Percentiles rank a stretch among this genome's conserved stretches.
Conservation (phyloP, 805 yeast genomes). For the Vanderwaltozyma polyspora region DNA sequence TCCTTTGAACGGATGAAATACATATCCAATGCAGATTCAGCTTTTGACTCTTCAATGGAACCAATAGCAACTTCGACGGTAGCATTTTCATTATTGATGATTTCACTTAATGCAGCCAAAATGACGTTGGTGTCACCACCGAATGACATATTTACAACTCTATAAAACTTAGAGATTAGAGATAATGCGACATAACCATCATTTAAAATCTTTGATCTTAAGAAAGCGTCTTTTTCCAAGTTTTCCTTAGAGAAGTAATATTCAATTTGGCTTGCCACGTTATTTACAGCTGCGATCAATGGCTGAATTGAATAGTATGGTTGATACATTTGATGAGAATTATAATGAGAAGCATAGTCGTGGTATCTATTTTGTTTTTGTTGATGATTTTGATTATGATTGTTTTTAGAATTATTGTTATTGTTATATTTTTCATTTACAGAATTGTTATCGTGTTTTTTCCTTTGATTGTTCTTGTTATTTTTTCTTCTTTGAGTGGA, state of each 20-base stretch:
- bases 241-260: constrained; percentile 87
- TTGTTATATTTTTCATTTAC: background rate
- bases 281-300: constrained; percentile 20
- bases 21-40: constrained; percentile 7
- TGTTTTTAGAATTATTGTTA: no score
- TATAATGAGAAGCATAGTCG: background rate
- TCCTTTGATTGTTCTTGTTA: background rate
- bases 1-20: constrained; percentile 23
- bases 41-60: constrained; percentile 2
- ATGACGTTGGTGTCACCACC: constrained; percentile 25
- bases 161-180: constrained; percentile 19
- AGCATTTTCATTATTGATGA: constrained; percentile 20
- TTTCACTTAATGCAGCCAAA: constrained; percentile 25
- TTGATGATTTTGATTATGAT: background rate
- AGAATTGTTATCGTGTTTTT: background rate
- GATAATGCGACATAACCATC: constrained; percentile 25
- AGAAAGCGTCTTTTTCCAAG: constrained; percentile 68
- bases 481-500: background rate
- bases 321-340: constrained; percentile 1
- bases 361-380: background rate
- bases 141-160: constrained; percentile 43
- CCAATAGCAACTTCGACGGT: constrained; percentile 22
- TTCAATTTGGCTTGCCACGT: constrained; percentile 51
- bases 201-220: constrained; percentile 56
- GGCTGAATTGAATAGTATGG: constrained; percentile 11